Base-by-base conservation (phyloP, 2,329 filamentous ascomycete species). In the Botrytis hyacinthi region DNA sequence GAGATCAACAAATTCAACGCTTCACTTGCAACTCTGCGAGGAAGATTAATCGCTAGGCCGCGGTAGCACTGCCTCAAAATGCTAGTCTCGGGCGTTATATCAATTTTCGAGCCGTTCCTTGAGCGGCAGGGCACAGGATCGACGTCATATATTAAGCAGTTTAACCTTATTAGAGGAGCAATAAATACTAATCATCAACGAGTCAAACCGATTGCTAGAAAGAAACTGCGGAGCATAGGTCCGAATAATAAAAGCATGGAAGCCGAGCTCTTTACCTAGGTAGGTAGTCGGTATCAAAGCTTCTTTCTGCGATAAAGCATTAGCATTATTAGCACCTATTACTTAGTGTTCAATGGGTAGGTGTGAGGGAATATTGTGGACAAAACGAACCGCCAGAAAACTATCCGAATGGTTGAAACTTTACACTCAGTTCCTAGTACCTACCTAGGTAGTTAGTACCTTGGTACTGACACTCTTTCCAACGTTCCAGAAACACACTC, bases 31-130 rank as follows among this genome's bases (percentile, higher is more conserved):
- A 51, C 12, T n/a, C 48, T 51, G 37, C 37, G 26, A 42, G 37
- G 5, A 42, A 42, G 4, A 18, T n/a, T 18, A 40, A 29, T 26
- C 37, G n/a, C 37, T 63, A 20, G 37, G 37, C 26, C 26, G 37
- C n/a, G 61, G 26, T 63, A 42, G 61, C 26, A 63, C 37, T 44
- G 61, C 61, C 37, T 63, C 61, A 20, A 63, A 63, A 20, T 62
- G 7, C 12, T 42, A 62, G 60, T 62, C 26, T 40, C 26, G 37
- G 60, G 26, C 16, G 14, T 29, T 54, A 3, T 42, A 62, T 62
- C 37, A 20, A 18, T 37, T 62, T 40, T 62, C 60, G 26, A 62
- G 6, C 14, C 3, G 12, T 8, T 54, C 51, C 26, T 16, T 9
- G 51, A 54, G 51, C n/a, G 51, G 51, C 6, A 54, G n/a, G n/a